Conservation (phyloP, 192 early-diverging fungal genomes). For the Coemansia sp. region DNA sequence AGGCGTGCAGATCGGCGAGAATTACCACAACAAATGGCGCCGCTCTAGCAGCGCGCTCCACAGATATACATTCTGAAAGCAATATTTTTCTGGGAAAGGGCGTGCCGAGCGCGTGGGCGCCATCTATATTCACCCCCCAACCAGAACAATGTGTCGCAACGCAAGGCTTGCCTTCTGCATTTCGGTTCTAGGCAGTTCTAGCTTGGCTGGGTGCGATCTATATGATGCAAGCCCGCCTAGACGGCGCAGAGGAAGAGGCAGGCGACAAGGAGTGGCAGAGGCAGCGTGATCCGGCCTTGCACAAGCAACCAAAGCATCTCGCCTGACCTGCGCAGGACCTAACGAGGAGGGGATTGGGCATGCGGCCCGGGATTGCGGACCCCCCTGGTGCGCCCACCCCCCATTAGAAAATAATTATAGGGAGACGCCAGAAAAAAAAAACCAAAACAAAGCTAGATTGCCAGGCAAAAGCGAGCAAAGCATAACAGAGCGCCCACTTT, state of each 20-base stretch:
- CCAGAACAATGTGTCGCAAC: slow-evolving; percentile 18
- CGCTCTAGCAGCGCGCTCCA: not conserved
- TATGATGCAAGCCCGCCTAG: slow-evolving; percentile 5
- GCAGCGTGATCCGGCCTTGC: slow-evolving; percentile 13
- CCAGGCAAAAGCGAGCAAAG: slow-evolving; percentile 4
- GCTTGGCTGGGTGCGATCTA: slow-evolving; percentile 7
- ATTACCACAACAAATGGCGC: slow-evolving; percentile 9
- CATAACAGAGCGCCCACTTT: slow-evolving; percentile 12
- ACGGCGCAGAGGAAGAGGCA: not conserved
- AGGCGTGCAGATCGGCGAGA: slow-evolving; percentile 7
- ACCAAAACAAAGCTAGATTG: slow-evolving; percentile 22
- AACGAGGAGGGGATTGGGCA: slow-evolving; percentile 14
- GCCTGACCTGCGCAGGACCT: slow-evolving; percentile 12
- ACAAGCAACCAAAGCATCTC: slow-evolving; percentile 8
- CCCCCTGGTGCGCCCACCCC: slow-evolving; percentile 14
- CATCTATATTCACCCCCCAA: slow-evolving; percentile 14
- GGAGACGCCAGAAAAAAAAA: slow-evolving; percentile 17
- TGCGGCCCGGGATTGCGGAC: slow-evolving; percentile 12
- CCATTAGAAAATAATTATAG: slow-evolving; percentile 10
- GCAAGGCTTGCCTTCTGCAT: slow-evolving; percentile 4
- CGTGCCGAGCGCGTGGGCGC: slow-evolving; percentile 12
- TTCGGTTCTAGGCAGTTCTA: slow-evolving; percentile 11
- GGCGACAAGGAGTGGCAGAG: slow-evolving; percentile 17
- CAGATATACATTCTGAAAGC: not conserved
- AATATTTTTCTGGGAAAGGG: not conserved